Evolutionary conservation across 768 basidiomycete genomes (phyloP), one percentile per base, ranked within the genome.

Genomic region (Candolleomyces eurysporus): DNA sequence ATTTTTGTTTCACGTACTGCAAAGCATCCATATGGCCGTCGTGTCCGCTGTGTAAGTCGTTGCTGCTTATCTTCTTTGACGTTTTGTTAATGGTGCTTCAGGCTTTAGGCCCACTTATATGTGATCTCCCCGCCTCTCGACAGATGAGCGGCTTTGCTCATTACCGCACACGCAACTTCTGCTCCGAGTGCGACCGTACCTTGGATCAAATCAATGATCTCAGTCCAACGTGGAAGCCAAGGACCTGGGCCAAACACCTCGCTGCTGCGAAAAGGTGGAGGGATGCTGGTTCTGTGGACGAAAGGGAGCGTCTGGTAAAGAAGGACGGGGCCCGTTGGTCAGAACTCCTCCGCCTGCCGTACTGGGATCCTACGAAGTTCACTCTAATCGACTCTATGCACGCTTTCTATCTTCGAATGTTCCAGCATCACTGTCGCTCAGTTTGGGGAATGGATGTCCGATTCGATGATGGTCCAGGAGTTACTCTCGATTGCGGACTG

Each of bases 81-180:
- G 36, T 36, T 26, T 36, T 36, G 36, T 36, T 36, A 11, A 5
- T 56, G 69, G 1, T 56, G 66, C 2, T 64, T 76, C 19, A 62
- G 61, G 71, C 70, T 13, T 6, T 77, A 0, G 63, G 71, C 14
- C 72, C 71, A 0, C 68, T 75, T 8, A 65, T 76, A 0, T 74
- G 71, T 49, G 75, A 77, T 58, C 61, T 73, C 0, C 71, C 66
- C 2, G 75, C 73, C 9, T 54, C 70, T 0, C 61, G 69, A 8
- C 64, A 75, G 56, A 63, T 69, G 9, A 61, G 65, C 2, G 73
- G 73, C 1, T 68, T 73, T 49, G 66, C 36, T 13, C 26, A 19
- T 51, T 48, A 19, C 26, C 22, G 14, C 56, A 48, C 65, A 59
- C 49, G 62, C 51, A 13, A 59, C 40, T 67, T 69, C 57, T 62